Conservation (phyloP, 345 rosid genomes). For the Bretschneidera sinensis region DNA sequence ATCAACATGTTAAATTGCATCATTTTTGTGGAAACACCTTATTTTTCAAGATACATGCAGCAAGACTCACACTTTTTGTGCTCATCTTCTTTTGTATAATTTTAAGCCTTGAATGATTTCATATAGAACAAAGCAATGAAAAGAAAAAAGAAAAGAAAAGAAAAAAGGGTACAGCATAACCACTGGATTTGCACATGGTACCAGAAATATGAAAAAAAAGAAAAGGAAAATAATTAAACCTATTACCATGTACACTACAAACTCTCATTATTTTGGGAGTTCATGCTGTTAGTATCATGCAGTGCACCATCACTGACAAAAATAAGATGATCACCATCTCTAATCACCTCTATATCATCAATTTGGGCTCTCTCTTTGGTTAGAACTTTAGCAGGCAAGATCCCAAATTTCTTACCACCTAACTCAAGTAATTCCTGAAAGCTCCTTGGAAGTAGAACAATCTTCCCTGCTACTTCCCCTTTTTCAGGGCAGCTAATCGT, state of each 20-base stretch:
- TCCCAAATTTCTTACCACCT: slow-evolving; percentile 57
- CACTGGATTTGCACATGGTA: background rate
- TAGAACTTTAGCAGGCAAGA: slow-evolving; percentile 40
- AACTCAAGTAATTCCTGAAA: slow-evolving; percentile 54
- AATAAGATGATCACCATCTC: slow-evolving; percentile 82
- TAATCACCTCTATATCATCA: slow-evolving; percentile 59
- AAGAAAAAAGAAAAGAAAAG: too few species aligned
- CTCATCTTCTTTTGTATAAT: too few species aligned
- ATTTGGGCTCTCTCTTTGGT: slow-evolving; percentile 59
- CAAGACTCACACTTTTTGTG: too few species aligned
- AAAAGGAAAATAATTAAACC: background rate
- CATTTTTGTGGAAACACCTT: too few species aligned
- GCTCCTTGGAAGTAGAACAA: slow-evolving; percentile 55
- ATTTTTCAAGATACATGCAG: too few species aligned
- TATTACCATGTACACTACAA: background rate
- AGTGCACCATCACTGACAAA: slow-evolving; percentile 28
- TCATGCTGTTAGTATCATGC: slow-evolving; percentile 4
- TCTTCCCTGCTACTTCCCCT: slow-evolving; percentile 46
- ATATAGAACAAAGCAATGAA: too few species aligned
- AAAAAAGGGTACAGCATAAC: too few species aligned
- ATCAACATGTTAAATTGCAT: too few species aligned
- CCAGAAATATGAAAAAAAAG: background rate
- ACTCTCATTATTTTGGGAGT: slow-evolving; percentile 2
- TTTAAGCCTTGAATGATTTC: too few species aligned
- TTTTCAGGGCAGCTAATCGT: slow-evolving; percentile 57